Percentiles rank a stretch among this genome's conserved stretches.
Conservation (phyloP, 2,329 filamentous ascomycete species). For the Cryphonectria radicalis region DNA sequence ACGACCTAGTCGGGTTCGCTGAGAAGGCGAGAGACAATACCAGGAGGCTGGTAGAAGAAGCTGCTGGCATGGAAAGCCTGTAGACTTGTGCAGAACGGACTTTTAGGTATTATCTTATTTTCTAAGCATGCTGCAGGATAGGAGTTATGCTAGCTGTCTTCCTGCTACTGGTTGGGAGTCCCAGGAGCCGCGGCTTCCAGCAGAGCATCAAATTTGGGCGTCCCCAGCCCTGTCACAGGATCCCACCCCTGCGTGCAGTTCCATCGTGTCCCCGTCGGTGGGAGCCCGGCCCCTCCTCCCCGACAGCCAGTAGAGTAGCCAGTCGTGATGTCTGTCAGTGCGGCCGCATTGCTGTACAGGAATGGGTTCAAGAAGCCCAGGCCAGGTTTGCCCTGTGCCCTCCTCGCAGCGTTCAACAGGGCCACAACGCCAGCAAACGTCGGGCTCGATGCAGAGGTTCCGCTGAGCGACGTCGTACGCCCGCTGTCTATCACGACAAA, state of each 20-base stretch:
- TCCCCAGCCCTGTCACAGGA: conserved; percentile 28
- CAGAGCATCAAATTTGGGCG: conserved; percentile 25
- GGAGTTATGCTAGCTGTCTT: too few relatives aligned
- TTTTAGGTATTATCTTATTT: background rate
- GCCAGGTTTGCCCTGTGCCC: conserved; percentile 39
- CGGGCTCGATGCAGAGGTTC: conserved; percentile 44
- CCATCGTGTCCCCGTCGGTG: conserved; percentile 19
- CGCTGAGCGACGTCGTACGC: conserved; percentile 34
- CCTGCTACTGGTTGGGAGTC: conserved; percentile 16
- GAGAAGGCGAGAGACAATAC: conserved; percentile 32
- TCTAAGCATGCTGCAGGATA: background rate
- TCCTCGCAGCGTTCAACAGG: conserved; percentile 47
- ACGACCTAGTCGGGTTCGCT: conserved; percentile 36
- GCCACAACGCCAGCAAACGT: conserved; percentile 46
- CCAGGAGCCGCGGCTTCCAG: conserved; percentile 23
- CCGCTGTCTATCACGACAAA: conserved; percentile 45
- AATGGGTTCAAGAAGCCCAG: conserved; percentile 45
- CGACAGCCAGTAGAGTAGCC: conserved; percentile 31
- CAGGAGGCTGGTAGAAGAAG: conserved; percentile 19
- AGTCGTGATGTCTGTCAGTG: conserved; percentile 37
- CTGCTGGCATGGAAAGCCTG: conserved; percentile 11
- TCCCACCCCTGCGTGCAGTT: conserved; percentile 49
- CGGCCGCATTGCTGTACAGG: conserved; percentile 40
- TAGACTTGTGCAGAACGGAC: background rate
- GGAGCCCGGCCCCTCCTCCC: conserved; percentile 15